Evolutionary conservation across 176 grass and related monocot species (phyloP).

Genomic region (Pontederia paniculata): DNA sequence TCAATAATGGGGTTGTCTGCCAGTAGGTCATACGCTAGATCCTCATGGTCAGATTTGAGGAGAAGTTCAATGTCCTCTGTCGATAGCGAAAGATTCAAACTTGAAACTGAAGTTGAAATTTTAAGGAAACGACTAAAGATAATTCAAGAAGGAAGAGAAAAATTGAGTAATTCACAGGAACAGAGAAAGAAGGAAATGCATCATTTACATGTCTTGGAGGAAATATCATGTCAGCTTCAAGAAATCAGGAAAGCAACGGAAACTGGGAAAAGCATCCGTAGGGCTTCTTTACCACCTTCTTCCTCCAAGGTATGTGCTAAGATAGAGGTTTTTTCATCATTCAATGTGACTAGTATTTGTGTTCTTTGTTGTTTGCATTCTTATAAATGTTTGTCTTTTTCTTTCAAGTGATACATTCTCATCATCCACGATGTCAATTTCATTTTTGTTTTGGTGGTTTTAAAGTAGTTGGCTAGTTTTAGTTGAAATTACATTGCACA

Average conservation of each 20-base stretch:
- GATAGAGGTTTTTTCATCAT: no score
- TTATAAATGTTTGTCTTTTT: no score
- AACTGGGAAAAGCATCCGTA: conserved; percentile 22
- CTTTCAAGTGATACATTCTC: no score
- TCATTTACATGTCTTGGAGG: conserved; percentile 61
- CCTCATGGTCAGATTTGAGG: conserved; percentile 23
- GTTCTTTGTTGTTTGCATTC: no score
- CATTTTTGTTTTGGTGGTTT: no score
- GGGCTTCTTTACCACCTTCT: conserved; percentile 13
- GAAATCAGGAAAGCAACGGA: conserved; percentile 51
- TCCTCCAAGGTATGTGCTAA: background rate
- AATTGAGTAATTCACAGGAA: conserved; percentile 35
- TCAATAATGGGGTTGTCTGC: conserved; percentile 12
- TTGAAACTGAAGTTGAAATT: conserved; percentile 51
- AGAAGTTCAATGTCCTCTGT: conserved; percentile 21
- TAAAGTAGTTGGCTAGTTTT: no score
- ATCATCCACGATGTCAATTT: no score
- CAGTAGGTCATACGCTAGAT: background rate
- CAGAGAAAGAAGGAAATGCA: conserved; percentile 30
- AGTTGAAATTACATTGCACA: no score
- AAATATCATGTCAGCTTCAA: conserved; percentile 67
- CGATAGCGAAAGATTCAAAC: conserved; percentile 29
- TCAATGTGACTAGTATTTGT: no score
- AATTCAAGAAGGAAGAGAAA: conserved; percentile 59
- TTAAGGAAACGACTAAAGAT: conserved; percentile 54